These are phyloP conservation scores for Xylaria flabelliformis DNA, from an alignment of 495 filamentous ascomycete species.

Conservation along the genomic window DNA sequence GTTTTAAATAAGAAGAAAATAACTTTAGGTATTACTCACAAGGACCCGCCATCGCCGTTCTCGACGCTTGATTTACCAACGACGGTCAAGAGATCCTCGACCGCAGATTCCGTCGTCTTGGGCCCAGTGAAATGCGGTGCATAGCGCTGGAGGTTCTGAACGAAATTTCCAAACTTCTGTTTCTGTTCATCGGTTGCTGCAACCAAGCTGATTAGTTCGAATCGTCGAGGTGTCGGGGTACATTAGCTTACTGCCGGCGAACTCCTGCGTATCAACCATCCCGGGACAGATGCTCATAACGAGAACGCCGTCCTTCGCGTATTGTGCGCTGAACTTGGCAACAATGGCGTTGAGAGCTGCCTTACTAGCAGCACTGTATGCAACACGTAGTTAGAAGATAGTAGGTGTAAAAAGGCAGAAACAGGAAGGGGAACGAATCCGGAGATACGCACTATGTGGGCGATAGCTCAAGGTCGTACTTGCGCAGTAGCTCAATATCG, in stretches of 20 bases:
- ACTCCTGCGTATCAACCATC: slow-evolving; percentile 44
- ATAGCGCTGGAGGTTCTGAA: slow-evolving; percentile 49
- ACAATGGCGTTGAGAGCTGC: slow-evolving; percentile 52
- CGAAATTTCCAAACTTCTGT: slow-evolving; percentile 34
- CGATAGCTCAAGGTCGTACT: slow-evolving; percentile 35
- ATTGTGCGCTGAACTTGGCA: slow-evolving; percentile 55
- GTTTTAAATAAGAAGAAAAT: not conserved
- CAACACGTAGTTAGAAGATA: not conserved
- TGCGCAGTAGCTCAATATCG: slow-evolving; percentile 39
- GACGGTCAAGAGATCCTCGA: slow-evolving; percentile 45
- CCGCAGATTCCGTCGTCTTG: slow-evolving; percentile 49
- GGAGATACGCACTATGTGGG: not conserved
- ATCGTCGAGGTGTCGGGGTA: not conserved
- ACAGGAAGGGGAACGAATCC: not conserved
- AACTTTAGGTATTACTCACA: slow-evolving; percentile 26
- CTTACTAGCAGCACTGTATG: slow-evolving; percentile 47
- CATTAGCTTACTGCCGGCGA: not conserved
- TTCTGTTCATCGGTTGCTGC: slow-evolving; percentile 50
- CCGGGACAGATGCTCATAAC: slow-evolving; percentile 60
- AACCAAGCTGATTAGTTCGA: not conserved
- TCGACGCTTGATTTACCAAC: slow-evolving; percentile 55
- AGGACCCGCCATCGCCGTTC: slow-evolving; percentile 56
- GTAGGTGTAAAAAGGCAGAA: not conserved
- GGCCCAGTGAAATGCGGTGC: slow-evolving; percentile 59
- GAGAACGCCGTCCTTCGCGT: slow-evolving; percentile 55